Evolutionary conservation across 805 yeast genomes (phyloP), one percentile per base, ranked within the genome.

Genomic region (Ogataea corticis): DNA sequence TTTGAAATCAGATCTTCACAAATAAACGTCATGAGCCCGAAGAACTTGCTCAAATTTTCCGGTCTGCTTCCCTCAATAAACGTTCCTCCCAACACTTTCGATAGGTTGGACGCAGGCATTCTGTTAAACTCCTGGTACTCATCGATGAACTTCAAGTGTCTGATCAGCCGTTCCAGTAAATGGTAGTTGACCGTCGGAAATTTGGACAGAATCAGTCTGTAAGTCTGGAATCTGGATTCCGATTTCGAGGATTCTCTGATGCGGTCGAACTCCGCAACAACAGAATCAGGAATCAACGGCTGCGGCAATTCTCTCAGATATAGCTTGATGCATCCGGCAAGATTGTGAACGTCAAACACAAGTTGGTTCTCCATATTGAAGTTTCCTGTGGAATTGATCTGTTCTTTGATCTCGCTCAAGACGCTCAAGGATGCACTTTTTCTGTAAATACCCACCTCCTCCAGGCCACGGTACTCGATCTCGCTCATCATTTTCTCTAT

Each of bases 361-460:
- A 67, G 50, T 15, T 68, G 64, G 42, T 65, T 61, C 42, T 68
- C 71, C 65, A 76, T 71, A 53, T 74, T 70, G 47, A 77, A 64
- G 37, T 68, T 68, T 3, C 83, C 83, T 5, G 60, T 46, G 44
- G 61, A 63, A 54, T 79, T 80, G 44, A 79, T 75, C 42, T 66
- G 68, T 1, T 66, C 58, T 51, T 70, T 75, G 45, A 76, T 65
- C 35, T 67, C 66, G 38, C 59, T 67, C 50, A 79, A 66, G 30
- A 75, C 77, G 47, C 73, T 68, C 21, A 77, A 51, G 0, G 82
- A 76, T 0, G 82, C 75, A 58, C 81, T 75, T 50, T 77, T 79
- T 62, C 98, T 80, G 63, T 92, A 92, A 12, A 92, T 72, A 14
- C 98, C 98, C 43, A 88, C 87, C 61, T 91, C 97, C 54, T 88